Conservation (phyloP, 2,329 filamentous ascomycete species). For the Trichophyton benhamiae region DNA sequence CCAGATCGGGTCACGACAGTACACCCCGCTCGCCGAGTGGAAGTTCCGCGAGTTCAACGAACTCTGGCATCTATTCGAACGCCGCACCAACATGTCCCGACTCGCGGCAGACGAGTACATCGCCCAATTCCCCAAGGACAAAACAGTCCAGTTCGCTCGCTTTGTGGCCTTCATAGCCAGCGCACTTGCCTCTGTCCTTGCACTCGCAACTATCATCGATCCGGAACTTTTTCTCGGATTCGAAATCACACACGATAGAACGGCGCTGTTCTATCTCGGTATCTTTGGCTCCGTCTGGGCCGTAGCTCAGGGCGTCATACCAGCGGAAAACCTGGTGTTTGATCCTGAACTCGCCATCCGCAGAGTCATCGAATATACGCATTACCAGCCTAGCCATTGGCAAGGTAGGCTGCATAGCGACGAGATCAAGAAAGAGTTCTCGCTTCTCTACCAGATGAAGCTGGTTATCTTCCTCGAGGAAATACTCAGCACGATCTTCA, state of each 20-base stretch:
- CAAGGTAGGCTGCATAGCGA: constrained; percentile 80
- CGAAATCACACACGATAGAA: constrained; percentile 78
- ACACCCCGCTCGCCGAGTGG: constrained; percentile 90
- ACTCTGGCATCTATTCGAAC: constrained; percentile 78
- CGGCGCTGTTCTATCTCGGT: constrained; percentile 80
- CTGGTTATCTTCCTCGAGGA: constrained; percentile 86
- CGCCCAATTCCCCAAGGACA: constrained; percentile 91
- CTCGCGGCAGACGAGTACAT: constrained; percentile 86
- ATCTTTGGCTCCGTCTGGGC: constrained; percentile 75
- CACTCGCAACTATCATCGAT: constrained; percentile 72
- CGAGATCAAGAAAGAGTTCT: constrained; percentile 84
- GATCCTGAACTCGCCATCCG: constrained; percentile 82
- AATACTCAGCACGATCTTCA: constrained; percentile 80
- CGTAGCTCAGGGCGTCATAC: constrained; percentile 66
- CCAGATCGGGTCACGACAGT: constrained; percentile 74
- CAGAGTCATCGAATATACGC: constrained; percentile 83
- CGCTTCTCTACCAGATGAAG: constrained; percentile 81
- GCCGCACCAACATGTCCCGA: constrained; percentile 85
- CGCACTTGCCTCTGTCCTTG: constrained; percentile 73
- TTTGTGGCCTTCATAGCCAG: constrained; percentile 82
- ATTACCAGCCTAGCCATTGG: constrained; percentile 86
- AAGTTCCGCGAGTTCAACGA: constrained; percentile 99
- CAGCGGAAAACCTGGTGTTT: constrained; percentile 78
- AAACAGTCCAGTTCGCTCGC: constrained; percentile 70
- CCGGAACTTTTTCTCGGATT: constrained; percentile 84